Evolutionary conservation across 2,329 filamentous ascomycete genomes (phyloP), one percentile per base, ranked within the genome.

Genomic region (Phialophora macrospora): DNA sequence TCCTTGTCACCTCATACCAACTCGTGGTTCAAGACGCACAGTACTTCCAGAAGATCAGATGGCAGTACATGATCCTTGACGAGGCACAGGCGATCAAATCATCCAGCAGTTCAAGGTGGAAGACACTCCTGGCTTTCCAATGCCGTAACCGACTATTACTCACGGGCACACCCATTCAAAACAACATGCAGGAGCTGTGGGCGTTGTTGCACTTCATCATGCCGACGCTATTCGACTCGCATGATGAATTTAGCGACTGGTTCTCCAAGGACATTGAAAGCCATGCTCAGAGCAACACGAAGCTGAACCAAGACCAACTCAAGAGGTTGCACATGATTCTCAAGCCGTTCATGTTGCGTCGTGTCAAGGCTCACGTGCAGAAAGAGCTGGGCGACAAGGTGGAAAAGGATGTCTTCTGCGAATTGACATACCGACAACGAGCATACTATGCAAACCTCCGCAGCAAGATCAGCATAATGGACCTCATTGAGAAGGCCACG

Each of bases 111-210:
- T 97, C 93, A 17, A 88, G 95, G 75, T 99, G 95, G 95, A 99
- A 98, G 85, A 93, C 90, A 71, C 80, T 99, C 70, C 84, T 99
- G 55, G 90, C 90, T 58, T 98, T 98, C 84, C 91, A 96, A 77
- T 98, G 94, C 80, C 90, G 95, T 67, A 99, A 98, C 79, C 88
- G 95, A 71, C 86, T 99, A 55, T 82, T 99, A 52, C 85, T 99
- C 22, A 99, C 95, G 0, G 95, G 95, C 80, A 99, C 95, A 0
- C 95, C 95, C 2, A 98, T 99, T 71, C 95, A 99, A 79, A 99
- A 99, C 82, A 99, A 98, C 84, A 99, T 99, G 95, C 95, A 98
- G 79, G 94, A 99, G 79, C 80, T 99, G 65, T 99, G 95, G 95
- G 95, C 95, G 32, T 80, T 99, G 71, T 84, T 99, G 22, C 95